Base-by-base conservation (phyloP, 257 asterid species). In the Mitragyna speciosa region DNA sequence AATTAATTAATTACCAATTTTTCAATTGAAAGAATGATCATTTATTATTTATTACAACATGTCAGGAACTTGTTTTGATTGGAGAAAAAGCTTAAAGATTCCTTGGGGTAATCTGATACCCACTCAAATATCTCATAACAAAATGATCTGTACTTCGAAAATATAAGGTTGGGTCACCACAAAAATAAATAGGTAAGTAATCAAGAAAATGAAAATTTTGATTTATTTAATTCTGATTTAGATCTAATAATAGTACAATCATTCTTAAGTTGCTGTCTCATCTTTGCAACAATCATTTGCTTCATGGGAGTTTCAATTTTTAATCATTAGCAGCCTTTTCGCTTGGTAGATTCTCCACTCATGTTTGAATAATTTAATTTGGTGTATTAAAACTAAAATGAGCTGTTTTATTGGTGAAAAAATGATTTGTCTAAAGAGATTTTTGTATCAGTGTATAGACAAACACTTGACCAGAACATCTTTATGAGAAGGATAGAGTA, bases 191-290 rank as follows among this genome's bases (percentile, higher is more conserved):
- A 71, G 19, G 16, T 10, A n/a, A 22, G 5, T 7, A 43, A 19
- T 76, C 43, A 39, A 76, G 59, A 61, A 43, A 24, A 45, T n/a
- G 6, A 33, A 11, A 56, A 54, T 7, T 70, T 59, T 22, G 10
- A 24, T 45, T 45, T 12, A 2, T 14, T 20, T 31, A 75, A 30
- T 66, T 43, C 36, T 70, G 47, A 8, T 70, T 76, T 41, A n/a
- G 68, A 75, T 70, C 59, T 73, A 70, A 76, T 83, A 70, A 80
- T 81, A 33, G 45, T 74, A 7, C 70, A 81, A 78, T 82, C 76
- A 81, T 79, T 71, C 45, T 64, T 22, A 30, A 17, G n/a, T 24
- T 76, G 26, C 36, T 58, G 75, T 68, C 72, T 76, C 69, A 65
- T 67, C 64, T 67, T 63, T 63, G 70, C 31, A 48, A 41, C 22